Percentiles rank a stretch among this genome's conserved stretches.
phyloP scores from a whole-genome alignment of 768 basidiomycete genomes.

The Tulasnella sp. region DNA sequence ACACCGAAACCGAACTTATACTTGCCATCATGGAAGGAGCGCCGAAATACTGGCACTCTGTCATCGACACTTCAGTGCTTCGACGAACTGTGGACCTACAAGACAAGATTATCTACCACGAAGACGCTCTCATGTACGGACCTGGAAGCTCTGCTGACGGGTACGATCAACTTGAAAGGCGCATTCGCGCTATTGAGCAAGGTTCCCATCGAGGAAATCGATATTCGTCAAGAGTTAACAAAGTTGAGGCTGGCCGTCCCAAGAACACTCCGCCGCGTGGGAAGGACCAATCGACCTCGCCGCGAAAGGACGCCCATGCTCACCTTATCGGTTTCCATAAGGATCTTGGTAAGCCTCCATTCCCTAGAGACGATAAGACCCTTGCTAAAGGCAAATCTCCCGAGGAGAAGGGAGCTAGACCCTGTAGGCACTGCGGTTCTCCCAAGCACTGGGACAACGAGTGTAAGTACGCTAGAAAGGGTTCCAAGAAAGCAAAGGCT shows the following conservation, averaged over 20 bases:
- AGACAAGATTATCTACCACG: not conserved
- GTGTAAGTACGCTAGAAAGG: conserved; percentile 35
- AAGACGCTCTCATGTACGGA: too few relatives aligned
- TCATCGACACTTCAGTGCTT: conserved; percentile 18
- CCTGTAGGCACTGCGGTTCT: conserved; percentile 39
- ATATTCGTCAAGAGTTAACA: not conserved
- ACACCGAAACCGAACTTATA: conserved; percentile 37
- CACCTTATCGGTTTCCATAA: conserved; percentile 23
- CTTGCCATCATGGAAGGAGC: conserved; percentile 39
- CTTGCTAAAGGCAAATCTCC: conserved; percentile 30
- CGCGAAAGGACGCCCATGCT: not conserved
- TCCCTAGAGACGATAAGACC: conserved; percentile 34
- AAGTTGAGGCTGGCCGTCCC: not conserved
- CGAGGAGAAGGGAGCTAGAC: conserved; percentile 33
- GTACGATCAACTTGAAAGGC: not conserved
- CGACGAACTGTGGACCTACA: not conserved
- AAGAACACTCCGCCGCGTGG: too few relatives aligned
- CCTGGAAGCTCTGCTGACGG: not conserved
- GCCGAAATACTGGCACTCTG: too few relatives aligned
- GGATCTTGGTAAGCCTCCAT: conserved; percentile 28
- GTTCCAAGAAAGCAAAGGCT: conserved; percentile 30
- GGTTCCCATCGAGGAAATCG: not conserved
- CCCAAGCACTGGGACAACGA: conserved; percentile 26
- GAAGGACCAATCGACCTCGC: not conserved
- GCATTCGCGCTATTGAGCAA: not conserved